Percentiles rank a stretch among this genome's conserved stretches.
These are phyloP conservation scores for Gomphus sp. DNA, from an alignment of 1,284 basidiomycete species.

Conservation along the genomic window DNA sequence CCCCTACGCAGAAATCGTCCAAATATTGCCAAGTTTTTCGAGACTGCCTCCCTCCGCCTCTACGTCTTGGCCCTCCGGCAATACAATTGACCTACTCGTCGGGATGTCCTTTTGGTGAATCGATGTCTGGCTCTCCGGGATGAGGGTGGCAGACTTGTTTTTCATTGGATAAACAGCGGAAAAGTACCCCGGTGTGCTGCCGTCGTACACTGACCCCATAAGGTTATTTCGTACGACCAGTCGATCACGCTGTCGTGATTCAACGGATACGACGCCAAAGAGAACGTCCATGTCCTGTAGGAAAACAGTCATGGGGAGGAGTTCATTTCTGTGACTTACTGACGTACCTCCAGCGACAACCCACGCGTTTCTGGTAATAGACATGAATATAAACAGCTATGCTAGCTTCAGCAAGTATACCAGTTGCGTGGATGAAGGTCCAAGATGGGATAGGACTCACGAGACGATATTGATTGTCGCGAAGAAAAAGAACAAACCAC, in stretches of 20 bases:
- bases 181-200: neutral
- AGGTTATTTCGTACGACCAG: conserved; percentile 6
- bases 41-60: neutral
- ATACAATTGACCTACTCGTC: too few relatives aligned
- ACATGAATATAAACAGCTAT: conserved; percentile 2
- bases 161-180: neutral
- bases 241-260: conserved; percentile 3
- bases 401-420: neutral
- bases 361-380: conserved; percentile 7
- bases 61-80: neutral
- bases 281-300: conserved; percentile 8
- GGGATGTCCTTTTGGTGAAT: neutral
- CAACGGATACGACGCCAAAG: conserved; percentile 1
- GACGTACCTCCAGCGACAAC: conserved; percentile 4
- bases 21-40: neutral
- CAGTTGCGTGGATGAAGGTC: neutral
- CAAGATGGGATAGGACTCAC: neutral
- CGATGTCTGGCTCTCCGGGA: neutral
- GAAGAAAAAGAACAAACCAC: conserved; percentile 8
- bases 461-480: conserved; percentile 4
- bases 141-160: neutral
- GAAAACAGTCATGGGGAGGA: neutral
- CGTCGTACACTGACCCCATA: conserved; percentile 1
- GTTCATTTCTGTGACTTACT: too few relatives aligned
- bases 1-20: neutral